A percentile compares a stretch with the other conserved stretches of the same genome.
Evolutionary conservation across 2,329 filamentous ascomycete genomes (phyloP).

Genomic region (Xylariaceae sp.): DNA sequence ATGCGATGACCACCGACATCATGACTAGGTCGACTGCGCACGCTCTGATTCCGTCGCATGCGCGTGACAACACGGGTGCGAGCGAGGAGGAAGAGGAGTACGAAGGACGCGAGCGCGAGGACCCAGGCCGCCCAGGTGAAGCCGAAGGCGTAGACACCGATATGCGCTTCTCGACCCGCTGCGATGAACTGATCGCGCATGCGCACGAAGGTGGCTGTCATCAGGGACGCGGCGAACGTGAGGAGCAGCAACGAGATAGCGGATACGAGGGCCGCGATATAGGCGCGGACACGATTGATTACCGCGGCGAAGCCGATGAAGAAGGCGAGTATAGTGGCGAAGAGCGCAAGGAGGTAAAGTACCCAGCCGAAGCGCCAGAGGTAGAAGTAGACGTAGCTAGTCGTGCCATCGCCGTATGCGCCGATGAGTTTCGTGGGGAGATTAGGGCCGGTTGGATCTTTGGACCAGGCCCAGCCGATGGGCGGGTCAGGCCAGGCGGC

Average conservation of each 20-base stretch:
- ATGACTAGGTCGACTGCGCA: constrained; percentile 49
- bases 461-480: constrained; percentile 65
- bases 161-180: constrained; percentile 48
- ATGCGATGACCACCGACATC: constrained; percentile 54
- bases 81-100: constrained; percentile 62
- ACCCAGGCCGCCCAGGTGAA: constrained; percentile 72
- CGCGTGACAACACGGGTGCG: constrained; percentile 41
- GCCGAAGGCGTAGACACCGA: constrained; percentile 66
- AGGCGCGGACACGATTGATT: constrained; percentile 64
- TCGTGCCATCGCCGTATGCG: constrained; percentile 49
- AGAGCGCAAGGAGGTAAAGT: constrained; percentile 77
- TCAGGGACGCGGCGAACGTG: constrained; percentile 59
- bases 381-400: constrained; percentile 63
- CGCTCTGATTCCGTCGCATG: constrained; percentile 46
- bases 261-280: constrained; percentile 55
- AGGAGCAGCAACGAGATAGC: constrained; percentile 63
- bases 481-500: constrained; percentile 56
- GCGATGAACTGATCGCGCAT: constrained; percentile 60
- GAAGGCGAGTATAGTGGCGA: constrained; percentile 67
- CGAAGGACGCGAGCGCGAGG: constrained; percentile 57
- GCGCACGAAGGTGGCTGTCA: constrained; percentile 66
- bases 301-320: constrained; percentile 64
- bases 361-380: constrained; percentile 91
- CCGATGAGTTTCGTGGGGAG: constrained; percentile 44
- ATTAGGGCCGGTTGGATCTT: constrained; percentile 36